Conservation (phyloP, 139 green algal genomes). For the Tetratostichococcus sp. region DNA sequence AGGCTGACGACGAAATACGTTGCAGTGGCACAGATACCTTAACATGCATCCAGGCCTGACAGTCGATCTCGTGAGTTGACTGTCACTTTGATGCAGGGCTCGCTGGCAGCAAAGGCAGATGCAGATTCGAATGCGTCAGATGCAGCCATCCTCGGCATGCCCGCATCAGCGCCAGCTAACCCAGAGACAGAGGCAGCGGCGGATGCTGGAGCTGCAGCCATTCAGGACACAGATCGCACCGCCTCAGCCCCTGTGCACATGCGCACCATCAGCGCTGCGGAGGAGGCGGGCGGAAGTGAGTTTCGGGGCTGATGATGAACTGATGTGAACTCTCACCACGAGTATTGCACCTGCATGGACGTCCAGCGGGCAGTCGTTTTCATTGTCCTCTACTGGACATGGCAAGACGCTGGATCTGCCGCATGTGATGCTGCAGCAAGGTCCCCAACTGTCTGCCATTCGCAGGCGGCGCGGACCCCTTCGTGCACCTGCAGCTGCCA, state of each 20-base stretch:
- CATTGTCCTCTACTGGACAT: no score
- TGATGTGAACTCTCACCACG: no score
- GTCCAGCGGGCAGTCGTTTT: no score
- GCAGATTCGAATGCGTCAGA: not conserved
- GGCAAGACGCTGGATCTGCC: no score
- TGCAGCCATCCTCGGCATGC: not conserved
- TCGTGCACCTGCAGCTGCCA: not conserved
- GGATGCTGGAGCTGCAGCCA: not conserved
- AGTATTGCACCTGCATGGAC: no score
- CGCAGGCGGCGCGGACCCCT: not conserved
- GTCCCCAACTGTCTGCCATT: no score
- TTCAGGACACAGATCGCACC: not conserved
- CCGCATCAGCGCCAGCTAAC: not conserved
- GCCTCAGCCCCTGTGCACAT: not conserved
- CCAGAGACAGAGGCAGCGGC: not conserved
- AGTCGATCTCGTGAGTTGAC: not conserved
- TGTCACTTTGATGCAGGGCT: not conserved
- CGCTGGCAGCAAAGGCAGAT: not conserved
- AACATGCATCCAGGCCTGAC: no score
- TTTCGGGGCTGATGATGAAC: no score
- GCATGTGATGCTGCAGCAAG: no score
- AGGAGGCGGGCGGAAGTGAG: not conserved
- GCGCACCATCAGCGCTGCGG: not conserved
- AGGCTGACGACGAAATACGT: no score
- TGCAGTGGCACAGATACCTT: no score